Base-by-base conservation (phyloP, 2,329 filamentous ascomycete species). In the Nannizziopsis arthrosporioides region DNA sequence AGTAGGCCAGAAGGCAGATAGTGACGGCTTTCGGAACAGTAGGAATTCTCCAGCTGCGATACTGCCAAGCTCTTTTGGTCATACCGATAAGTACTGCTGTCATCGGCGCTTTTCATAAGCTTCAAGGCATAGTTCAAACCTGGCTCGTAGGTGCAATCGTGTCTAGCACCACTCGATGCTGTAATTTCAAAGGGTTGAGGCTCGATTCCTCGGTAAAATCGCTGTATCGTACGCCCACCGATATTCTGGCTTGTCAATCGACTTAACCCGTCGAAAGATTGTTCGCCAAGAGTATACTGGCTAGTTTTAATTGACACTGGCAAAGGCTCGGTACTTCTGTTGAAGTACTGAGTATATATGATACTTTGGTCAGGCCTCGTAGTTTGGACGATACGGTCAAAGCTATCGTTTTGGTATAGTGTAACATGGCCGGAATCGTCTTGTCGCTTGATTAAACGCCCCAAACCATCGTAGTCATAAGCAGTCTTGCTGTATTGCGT, bases 321-420 rank as follows among this genome's bases (percentile, higher is more conserved):
- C 14, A 47, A 32, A 15, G 15, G 14, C 17, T 8, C 5, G 10
- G 18, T 19, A n/a, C 46, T 48, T 12, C 36, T 22, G 10, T 3
- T 8, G 12, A 30, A 27, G 53, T 22, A 56, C 47, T 6, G 51
- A 45, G 38, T 53, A 50, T 17, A 50, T 46, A 6, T 44, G 22
- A 15, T 48, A 12, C n/a, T 17, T 2, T 27, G n/a, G 11, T 48
- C 46, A 17, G 40, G 39, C 53, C 17, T 53, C 36, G 31, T 53
- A 44, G 30, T 56, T 19, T 48, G 39, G 18, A 52, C 51, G 47
- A 56, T 7, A 44, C 54, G 7, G 48, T 55, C 17, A 31, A 32
- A 47, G 22, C 7, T 22, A 15, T 50, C 48, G 35, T 47, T 12
- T 34, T 37, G 17, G 31, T 43, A 48, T 15, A 35, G 12, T 4